phyloP scores from a whole-genome alignment of 441 rosid genomes.

The Gossypium davidsonii region DNA sequence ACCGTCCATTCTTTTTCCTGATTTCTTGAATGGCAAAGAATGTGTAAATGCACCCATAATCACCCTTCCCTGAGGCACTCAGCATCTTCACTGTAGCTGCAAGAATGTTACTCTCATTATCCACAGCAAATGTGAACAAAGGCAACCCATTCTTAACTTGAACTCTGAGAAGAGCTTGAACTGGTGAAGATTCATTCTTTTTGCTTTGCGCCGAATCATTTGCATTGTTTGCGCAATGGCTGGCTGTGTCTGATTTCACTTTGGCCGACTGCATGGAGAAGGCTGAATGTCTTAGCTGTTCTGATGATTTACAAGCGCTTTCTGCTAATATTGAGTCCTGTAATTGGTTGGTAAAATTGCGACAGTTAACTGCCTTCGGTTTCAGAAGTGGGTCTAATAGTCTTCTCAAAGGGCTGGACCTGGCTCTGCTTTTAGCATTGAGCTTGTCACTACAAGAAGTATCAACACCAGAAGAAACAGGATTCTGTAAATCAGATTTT shows the following conservation, averaged over 20 bases:
- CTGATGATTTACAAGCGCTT: conserved; percentile 29
- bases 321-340: conserved; percentile 32
- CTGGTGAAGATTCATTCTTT: conserved; percentile 34
- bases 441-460: conserved; percentile 30
- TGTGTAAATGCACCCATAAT: conserved; percentile 58
- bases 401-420: conserved; percentile 91
- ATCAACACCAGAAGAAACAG: conserved; percentile 32
- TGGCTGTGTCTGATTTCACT: conserved; percentile 29
- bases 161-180: conserved; percentile 80
- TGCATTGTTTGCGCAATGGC: conserved; percentile 31
- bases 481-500: conserved; percentile 34
- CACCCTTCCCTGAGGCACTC: conserved; percentile 44
- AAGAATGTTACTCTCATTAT: conserved; percentile 56
- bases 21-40: conserved; percentile 70
- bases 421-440: conserved; percentile 49
- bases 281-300: conserved; percentile 27
- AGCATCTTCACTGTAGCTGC: conserved; percentile 79
- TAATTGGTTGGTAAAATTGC: conserved; percentile 35
- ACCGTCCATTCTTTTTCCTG: conserved; percentile 66
- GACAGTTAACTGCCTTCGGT: conserved; percentile 44
- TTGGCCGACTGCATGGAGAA: conserved; percentile 31
- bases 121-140: conserved; percentile 79
- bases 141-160: conserved; percentile 87
- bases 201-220: conserved; percentile 37
- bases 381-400: conserved; percentile 67